Conservation (phyloP, 1,139 yeast genomes). For the Pichia norvegensis region DNA sequence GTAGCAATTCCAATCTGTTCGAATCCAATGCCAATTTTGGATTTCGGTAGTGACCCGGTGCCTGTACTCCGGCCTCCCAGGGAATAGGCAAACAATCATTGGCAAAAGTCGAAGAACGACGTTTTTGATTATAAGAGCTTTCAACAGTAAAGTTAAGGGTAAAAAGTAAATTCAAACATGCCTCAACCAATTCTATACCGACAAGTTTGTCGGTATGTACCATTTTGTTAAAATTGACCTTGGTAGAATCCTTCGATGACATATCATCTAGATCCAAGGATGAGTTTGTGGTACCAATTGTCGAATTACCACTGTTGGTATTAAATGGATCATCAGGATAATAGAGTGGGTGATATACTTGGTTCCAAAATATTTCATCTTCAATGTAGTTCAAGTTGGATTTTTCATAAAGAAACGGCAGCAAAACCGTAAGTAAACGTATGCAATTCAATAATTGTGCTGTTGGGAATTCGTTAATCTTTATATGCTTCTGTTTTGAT, state of each 20-base stretch:
- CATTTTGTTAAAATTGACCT: slow-evolving; percentile 21
- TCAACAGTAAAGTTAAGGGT: slow-evolving; percentile 53
- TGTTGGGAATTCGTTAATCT: slow-evolving; percentile 12
- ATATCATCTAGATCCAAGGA: slow-evolving; percentile 7
- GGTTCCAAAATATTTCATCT: slow-evolving; percentile 38
- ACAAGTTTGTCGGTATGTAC: slow-evolving; percentile 29
- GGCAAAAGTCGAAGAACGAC: not conserved
- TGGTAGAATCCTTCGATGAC: slow-evolving; percentile 12
- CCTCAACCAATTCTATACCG: slow-evolving; percentile 43
- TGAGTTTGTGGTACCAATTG: not conserved
- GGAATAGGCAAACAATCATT: slow-evolving; percentile 31
- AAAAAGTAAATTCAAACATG: slow-evolving; percentile 49
- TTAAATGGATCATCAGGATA: not conserved
- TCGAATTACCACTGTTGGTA: not conserved
- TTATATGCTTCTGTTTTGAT: slow-evolving; percentile 11
- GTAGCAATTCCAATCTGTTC: slow-evolving; percentile 60
- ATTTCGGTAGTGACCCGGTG: slow-evolving; percentile 31
- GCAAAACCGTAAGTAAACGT: slow-evolving; percentile 53
- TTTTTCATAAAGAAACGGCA: slow-evolving; percentile 63
- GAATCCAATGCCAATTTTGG: slow-evolving; percentile 50
- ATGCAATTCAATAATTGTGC: slow-evolving; percentile 46
- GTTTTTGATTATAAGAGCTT: slow-evolving; percentile 4
- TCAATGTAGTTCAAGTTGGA: slow-evolving; percentile 32
- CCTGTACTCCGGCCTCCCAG: slow-evolving; percentile 80
- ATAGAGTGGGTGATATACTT: slow-evolving; percentile 4